Percentiles rank a stretch among this genome's conserved stretches.
Evolutionary conservation across 2,329 filamentous ascomycete genomes (phyloP).

Genomic region (Pyrenochaeta sp.): DNA sequence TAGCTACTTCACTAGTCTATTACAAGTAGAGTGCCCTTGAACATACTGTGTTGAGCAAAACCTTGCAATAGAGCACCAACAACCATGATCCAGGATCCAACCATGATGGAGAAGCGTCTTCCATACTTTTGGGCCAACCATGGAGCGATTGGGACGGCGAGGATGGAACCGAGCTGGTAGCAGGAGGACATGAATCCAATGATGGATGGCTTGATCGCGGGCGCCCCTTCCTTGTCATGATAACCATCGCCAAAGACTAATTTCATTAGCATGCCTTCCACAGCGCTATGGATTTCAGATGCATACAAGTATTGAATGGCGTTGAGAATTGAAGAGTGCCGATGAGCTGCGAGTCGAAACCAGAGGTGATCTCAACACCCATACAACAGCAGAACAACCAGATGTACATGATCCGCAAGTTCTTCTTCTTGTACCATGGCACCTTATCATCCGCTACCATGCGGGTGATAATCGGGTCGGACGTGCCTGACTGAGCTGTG

Average conservation of each 20-base stretch:
- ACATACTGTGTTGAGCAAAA: slow-evolving; percentile 47
- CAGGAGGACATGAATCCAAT: slow-evolving; percentile 46
- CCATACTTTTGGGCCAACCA: slow-evolving; percentile 55
- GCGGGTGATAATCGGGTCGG: slow-evolving; percentile 54
- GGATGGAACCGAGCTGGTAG: slow-evolving; percentile 46
- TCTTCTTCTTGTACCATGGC: slow-evolving; percentile 53
- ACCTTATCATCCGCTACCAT: slow-evolving; percentile 53
- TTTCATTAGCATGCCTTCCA: slow-evolving; percentile 9
- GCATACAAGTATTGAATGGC: slow-evolving; percentile 45
- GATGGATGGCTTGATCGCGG: slow-evolving; percentile 31
- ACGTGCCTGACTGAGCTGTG: slow-evolving; percentile 31
- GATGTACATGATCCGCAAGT: slow-evolving; percentile 50
- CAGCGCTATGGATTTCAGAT: no score
- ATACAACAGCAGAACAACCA: slow-evolving; percentile 47
- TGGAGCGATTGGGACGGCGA: slow-evolving; percentile 43
- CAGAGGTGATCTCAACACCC: slow-evolving; percentile 50
- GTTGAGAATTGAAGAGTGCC: slow-evolving; percentile 46
- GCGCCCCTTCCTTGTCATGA: slow-evolving; percentile 21
- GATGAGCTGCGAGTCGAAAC: slow-evolving; percentile 48
- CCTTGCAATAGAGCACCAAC: slow-evolving; percentile 67
- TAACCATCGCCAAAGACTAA: slow-evolving; percentile 42
- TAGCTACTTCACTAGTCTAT: slow-evolving; percentile 3
- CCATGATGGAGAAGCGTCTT: slow-evolving; percentile 63
- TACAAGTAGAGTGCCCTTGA: no score
- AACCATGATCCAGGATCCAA: slow-evolving; percentile 65